Conservation (phyloP, 2,329 filamentous ascomycete species). For the Penicillium vulpinum region DNA sequence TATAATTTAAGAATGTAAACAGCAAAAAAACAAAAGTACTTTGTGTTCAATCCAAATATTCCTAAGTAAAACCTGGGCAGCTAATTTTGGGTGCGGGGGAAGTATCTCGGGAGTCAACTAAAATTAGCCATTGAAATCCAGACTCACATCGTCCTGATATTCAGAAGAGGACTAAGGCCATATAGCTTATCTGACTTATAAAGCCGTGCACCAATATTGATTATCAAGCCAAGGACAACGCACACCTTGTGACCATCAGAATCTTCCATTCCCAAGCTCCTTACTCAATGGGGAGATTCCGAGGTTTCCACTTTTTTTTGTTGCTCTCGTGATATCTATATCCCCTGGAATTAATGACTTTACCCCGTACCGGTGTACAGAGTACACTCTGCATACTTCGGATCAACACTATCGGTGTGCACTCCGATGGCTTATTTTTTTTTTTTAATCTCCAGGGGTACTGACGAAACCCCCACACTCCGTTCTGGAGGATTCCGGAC, state of each 20-base stretch:
- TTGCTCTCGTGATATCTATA: background rate
- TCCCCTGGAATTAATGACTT: background rate
- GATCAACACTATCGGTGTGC: background rate
- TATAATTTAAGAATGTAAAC: too few relatives aligned
- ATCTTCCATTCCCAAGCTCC: conserved; percentile 10
- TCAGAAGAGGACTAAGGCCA: background rate
- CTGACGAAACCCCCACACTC: background rate
- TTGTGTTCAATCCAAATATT: too few relatives aligned
- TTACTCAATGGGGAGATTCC: conserved; percentile 12
- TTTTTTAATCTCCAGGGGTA: background rate
- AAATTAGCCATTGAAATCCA: background rate
- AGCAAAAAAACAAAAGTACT: too few relatives aligned
- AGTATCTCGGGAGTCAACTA: background rate
- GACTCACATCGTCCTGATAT: background rate
- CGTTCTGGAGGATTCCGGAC: background rate
- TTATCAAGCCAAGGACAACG: background rate
- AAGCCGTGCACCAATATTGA: background rate
- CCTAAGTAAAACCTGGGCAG: too few relatives aligned
- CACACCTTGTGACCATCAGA: conserved; percentile 7
- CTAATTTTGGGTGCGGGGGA: background rate
- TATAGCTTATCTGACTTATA: conserved; percentile 6
- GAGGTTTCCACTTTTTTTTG: conserved; percentile 3
- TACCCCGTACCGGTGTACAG: background rate
- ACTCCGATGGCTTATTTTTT: background rate
- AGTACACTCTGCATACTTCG: background rate